These are phyloP conservation scores for Boletus subcaerulescens DNA, from an alignment of 768 basidiomycete genomes.

Conservation along the genomic window DNA sequence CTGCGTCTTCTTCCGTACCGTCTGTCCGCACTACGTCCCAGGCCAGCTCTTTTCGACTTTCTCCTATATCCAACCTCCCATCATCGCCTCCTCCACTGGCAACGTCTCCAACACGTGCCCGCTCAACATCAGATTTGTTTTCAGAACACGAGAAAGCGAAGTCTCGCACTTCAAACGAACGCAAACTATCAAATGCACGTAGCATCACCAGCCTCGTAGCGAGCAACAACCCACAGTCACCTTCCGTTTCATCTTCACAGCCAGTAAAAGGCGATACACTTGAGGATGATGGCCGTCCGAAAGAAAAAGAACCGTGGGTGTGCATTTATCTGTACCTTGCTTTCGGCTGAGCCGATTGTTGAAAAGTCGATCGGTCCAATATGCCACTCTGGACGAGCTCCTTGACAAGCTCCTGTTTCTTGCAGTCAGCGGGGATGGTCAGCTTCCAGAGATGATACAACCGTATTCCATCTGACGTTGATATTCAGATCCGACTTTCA, in stretches of 20 bases:
- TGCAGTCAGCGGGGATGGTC: slow-evolving; percentile 83
- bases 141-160: slow-evolving; percentile 41
- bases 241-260: slow-evolving; percentile 10
- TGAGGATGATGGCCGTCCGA: slow-evolving; percentile 28
- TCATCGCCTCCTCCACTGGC: slow-evolving; percentile 38
- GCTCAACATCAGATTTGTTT: slow-evolving; percentile 53
- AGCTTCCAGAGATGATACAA: slow-evolving; percentile 14
- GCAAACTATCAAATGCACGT: slow-evolving; percentile 30
- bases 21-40: slow-evolving; percentile 33
- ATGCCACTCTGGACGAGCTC: slow-evolving; percentile 74
- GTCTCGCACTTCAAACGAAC: slow-evolving; percentile 22
- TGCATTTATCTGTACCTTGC: background rate
- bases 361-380: slow-evolving; percentile 56
- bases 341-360: slow-evolving; percentile 10
- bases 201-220: slow-evolving; percentile 26
- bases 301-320: slow-evolving; percentile 55
- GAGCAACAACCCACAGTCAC: slow-evolving; percentile 20
- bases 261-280: slow-evolving; percentile 13
- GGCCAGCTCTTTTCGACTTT: slow-evolving; percentile 27
- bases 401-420: slow-evolving; percentile 81
- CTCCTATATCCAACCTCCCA: slow-evolving; percentile 34
- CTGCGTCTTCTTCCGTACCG: slow-evolving; percentile 41
- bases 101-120: slow-evolving; percentile 50
- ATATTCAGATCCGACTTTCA: slow-evolving; percentile 65
- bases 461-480: slow-evolving; percentile 8